Conservation (phyloP, 208 protist species). For the Trypanosoma avium region DNA sequence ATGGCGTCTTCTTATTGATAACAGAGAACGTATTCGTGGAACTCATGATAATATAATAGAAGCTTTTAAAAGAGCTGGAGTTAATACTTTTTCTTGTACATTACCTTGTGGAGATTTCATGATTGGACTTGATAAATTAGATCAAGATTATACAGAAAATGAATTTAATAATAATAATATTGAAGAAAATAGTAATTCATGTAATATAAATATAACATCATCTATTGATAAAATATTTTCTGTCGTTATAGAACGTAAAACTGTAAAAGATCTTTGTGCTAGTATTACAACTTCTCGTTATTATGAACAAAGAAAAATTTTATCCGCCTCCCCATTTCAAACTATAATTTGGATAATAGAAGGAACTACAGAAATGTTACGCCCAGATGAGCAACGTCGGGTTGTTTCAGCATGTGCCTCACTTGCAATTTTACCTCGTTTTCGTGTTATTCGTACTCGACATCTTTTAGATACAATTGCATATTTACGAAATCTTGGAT, state of each 20-base stretch:
- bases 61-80: constrained; percentile 32
- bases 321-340: constrained; percentile 49
- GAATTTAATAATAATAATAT: neutral
- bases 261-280: constrained; percentile 62
- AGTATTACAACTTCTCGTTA: constrained; percentile 70
- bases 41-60: constrained; percentile 47
- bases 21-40: constrained; percentile 51
- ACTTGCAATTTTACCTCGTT: constrained; percentile 7
- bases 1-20: constrained; percentile 74
- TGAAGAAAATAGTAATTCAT: neutral
- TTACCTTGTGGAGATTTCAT: constrained; percentile 78
- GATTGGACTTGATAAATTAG: constrained; percentile 27
- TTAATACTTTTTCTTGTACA: constrained; percentile 41
- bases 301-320: constrained; percentile 62
- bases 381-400: constrained; percentile 18
- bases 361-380: constrained; percentile 28
- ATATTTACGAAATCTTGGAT: constrained; percentile 6
- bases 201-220: neutral
- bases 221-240: constrained; percentile 27
- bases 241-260: constrained; percentile 83
- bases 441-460: constrained; percentile 22
- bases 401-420: constrained; percentile 21
- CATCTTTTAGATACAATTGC: constrained; percentile 16
- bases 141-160: neutral
- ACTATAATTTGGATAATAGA: constrained; percentile 78